Evolutionary conservation across 306 rosid species (phyloP), one percentile per base, ranked within the genome.

Genomic region (Vicia faba): DNA sequence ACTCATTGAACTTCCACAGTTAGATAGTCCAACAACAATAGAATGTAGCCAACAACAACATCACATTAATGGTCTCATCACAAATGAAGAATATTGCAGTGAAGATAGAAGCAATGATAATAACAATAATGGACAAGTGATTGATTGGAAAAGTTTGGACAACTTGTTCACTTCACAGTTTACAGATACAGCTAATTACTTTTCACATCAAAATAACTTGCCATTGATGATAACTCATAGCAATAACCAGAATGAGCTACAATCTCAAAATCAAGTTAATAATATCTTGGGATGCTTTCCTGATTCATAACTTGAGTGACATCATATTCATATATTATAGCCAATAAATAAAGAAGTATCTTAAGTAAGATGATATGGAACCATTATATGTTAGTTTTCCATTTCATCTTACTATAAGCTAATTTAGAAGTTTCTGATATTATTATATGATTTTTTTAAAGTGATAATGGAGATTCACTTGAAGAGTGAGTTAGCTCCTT

Each of bases 91-190:
- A 3, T 36, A 33, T 61, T 81, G 81, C 69, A 69, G 59, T 14
- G 84, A 81, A 11, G 80, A 64, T 40, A 81, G 79, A 40, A 78
- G 64, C 50, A 74, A 13, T 35, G 68, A 43, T 46, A 75, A 68
- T 11, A 66, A 58, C 11, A 79, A 68, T 5, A 62, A 62, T 26
- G 39, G 31, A 75, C 75, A 54, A 40, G 77, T 65, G n/a, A 70
- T 85, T 7, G 87, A 86, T 55, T 86, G 96, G 96, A 80, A 70
- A 77, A 81, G 80, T 61, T 75, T 89, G 78, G 96, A 88, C 57
- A 71, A 44, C 56, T 80, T 89, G 59, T 80, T 89, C 14, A 69
- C 77, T 29, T 64, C 89, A 16, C 87, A 82, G n/a, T 10, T 82
- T 5, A 35, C 69, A 2, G 79, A 70, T 53, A 1, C 81, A 10